phyloP scores from a whole-genome alignment of 2,329 filamentous ascomycete genomes.

The Fusarium equiseti region DNA sequence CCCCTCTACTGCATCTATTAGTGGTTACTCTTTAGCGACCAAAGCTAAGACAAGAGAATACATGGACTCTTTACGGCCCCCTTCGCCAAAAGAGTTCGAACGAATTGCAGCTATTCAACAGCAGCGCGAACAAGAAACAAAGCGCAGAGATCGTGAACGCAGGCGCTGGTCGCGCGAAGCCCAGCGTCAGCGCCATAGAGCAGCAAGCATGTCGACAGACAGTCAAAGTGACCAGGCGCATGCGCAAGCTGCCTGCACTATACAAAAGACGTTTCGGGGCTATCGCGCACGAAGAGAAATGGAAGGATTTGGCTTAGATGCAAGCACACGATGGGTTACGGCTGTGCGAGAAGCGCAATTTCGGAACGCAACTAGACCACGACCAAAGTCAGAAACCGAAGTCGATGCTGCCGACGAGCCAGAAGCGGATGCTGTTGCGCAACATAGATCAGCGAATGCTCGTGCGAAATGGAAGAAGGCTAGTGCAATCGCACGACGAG shows the following conservation, averaged over 20 bases:
- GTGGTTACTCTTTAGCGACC: conserved; percentile 17
- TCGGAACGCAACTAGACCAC: conserved; percentile 63
- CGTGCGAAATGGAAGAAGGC: conserved; percentile 81
- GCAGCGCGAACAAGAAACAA: conserved; percentile 59
- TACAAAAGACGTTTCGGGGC: conserved; percentile 81
- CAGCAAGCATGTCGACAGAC: conserved; percentile 19
- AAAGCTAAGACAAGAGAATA: conserved; percentile 56
- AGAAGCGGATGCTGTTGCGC: conserved; percentile 19
- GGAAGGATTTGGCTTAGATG: conserved; percentile 74
- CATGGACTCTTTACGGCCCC: conserved; percentile 63
- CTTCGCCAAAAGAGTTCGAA: conserved; percentile 60
- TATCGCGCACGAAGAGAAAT: conserved; percentile 80
- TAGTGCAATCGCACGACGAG: conserved; percentile 76
- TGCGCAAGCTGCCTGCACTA: conserved; percentile 65
- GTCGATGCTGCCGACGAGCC: conserved; percentile 10
- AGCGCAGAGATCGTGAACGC: conserved; percentile 55
- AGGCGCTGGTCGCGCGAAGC: conserved; percentile 53
- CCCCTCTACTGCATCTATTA: not conserved
- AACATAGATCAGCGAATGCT: conserved; percentile 56
- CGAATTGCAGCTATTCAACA: conserved; percentile 64
- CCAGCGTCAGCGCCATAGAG: conserved; percentile 41
- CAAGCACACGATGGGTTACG: conserved; percentile 78
- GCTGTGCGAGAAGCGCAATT: conserved; percentile 70
- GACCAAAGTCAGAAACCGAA: conserved; percentile 46
- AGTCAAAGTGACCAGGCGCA: conserved; percentile 49